These are phyloP conservation scores for Gossypium davidsonii DNA, from an alignment of 441 rosid genomes.

Conservation along the genomic window DNA sequence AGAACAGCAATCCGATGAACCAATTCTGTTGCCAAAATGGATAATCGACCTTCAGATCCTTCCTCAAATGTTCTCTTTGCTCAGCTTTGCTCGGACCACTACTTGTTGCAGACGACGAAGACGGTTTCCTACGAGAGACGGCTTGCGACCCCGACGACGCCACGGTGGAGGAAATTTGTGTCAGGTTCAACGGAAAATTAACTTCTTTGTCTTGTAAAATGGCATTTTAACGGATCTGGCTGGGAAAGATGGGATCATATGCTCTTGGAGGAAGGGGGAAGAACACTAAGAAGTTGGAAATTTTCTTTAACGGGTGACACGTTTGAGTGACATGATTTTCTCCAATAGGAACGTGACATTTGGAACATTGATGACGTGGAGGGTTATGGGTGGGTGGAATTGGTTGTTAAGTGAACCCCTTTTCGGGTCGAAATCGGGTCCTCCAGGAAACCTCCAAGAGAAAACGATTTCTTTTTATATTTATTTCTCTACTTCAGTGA, in stretches of 20 bases:
- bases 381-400: background rate
- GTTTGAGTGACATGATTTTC: background rate
- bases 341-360: background rate
- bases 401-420: background rate
- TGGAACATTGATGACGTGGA: background rate
- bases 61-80: conserved; percentile 18
- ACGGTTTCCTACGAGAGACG: conserved; percentile 51
- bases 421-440: background rate
- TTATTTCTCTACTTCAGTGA: background rate
- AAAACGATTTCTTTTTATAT: background rate
- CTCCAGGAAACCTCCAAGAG: background rate
- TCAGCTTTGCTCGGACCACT: conserved; percentile 30
- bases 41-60: conserved; percentile 10
- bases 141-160: conserved; percentile 61
- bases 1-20: conserved; percentile 68
- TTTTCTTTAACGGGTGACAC: background rate
- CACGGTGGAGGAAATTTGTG: conserved; percentile 42
- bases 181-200: background rate
- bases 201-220: background rate
- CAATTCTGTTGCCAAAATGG: conserved; percentile 88
- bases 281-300: background rate
- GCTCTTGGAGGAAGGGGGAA: background rate
- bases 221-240: background rate
- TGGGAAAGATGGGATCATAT: background rate
- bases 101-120: conserved; percentile 21